Conservation (phyloP, 163 green algal species). For the Scenedesmus sp. region DNA sequence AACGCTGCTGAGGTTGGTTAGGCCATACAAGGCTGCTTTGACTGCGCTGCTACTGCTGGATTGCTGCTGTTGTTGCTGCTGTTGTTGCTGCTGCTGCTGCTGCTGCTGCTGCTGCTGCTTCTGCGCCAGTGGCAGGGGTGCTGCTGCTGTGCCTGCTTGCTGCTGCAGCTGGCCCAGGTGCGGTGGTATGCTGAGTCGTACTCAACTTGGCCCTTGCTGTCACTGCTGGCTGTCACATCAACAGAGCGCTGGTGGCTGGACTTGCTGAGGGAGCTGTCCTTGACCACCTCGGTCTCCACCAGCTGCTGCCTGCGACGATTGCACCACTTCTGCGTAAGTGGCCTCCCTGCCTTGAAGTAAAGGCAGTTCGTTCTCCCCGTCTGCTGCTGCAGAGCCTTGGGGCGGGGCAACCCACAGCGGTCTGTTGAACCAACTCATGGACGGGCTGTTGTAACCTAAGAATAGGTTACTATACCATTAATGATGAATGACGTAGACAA, state of each 20-base stretch:
- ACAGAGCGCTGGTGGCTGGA: constrained; percentile 12
- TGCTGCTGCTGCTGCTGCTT: constrained; percentile 16
- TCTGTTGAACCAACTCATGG: neutral
- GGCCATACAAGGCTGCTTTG: constrained; percentile 4
- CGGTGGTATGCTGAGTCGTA: neutral
- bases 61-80: no score
- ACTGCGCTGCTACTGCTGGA: neutral
- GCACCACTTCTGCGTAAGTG: neutral
- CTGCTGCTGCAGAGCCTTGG: neutral
- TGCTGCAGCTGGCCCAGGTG: neutral
- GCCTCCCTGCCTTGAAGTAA: constrained; percentile 3
- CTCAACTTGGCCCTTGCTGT: neutral
- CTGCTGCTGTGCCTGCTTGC: neutral
- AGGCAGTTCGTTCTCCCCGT: neutral
- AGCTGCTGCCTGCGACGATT: neutral
- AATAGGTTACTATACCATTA: neutral
- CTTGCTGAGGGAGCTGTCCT: neutral
- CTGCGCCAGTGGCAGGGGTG: neutral
- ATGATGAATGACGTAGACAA: neutral
- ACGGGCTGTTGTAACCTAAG: neutral
- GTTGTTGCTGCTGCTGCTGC: neutral
- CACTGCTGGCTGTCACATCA: neutral
- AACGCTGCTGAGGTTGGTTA: constrained; percentile 53
- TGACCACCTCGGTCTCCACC: constrained; percentile 4
- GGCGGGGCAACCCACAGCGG: neutral